Percentiles rank a stretch among this genome's conserved stretches.
Conservation (phyloP, 176 grass and related monocot species). For the Thinopyrum elongatum region DNA sequence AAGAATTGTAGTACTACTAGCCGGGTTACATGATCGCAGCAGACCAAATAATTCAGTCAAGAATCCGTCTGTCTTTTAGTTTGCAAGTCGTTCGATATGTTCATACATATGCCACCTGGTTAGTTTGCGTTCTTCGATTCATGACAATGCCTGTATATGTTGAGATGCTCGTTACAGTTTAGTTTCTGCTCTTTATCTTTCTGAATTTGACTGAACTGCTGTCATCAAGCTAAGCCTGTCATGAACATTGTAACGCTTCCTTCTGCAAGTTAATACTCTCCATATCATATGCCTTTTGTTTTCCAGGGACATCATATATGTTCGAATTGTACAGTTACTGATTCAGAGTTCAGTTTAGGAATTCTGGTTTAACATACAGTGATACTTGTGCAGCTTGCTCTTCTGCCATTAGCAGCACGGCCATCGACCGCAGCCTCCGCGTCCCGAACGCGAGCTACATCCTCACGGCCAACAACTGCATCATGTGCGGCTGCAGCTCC, state of each 20-base stretch:
- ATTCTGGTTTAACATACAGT: background rate
- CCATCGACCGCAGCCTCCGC: slow-evolving; percentile 55
- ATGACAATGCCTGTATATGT: no score
- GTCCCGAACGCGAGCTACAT: slow-evolving; percentile 81
- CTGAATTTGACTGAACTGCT: background rate
- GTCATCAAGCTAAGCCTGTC: background rate
- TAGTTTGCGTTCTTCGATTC: background rate
- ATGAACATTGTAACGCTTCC: background rate
- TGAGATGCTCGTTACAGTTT: background rate
- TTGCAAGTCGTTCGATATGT: background rate
- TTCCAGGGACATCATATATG: no score
- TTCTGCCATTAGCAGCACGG: slow-evolving; percentile 58
- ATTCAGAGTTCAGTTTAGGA: background rate
- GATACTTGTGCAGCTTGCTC: slow-evolving; percentile 57
- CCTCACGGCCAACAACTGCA: slow-evolving; percentile 80
- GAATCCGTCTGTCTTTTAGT: background rate
- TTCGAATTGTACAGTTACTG: background rate
- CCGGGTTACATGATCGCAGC: background rate
- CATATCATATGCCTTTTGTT: background rate
- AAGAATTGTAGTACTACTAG: background rate
- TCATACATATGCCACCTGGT: background rate
- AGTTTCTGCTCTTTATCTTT: background rate
- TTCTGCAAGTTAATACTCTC: slow-evolving; percentile 1
- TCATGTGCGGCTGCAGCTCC: slow-evolving; percentile 86
- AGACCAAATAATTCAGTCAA: background rate